Base-by-base conservation (phyloP, 129 eudicot species). In the Gnaphalium uliginosum region DNA sequence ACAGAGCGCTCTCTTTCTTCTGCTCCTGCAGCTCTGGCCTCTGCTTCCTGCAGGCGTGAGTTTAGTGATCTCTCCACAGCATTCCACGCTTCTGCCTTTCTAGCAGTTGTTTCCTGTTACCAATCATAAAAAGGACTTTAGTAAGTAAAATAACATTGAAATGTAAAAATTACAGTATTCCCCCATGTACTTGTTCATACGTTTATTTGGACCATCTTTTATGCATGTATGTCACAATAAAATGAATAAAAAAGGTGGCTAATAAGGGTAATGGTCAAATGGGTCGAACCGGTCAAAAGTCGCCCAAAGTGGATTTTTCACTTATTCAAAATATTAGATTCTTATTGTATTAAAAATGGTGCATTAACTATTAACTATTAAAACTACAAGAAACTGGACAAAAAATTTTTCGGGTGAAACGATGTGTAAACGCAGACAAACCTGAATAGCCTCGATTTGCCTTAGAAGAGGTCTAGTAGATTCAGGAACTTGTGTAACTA, bases 371-470 rank as follows among this genome's bases (percentile, higher is more conserved):
- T 57, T n/a, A n/a, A n/a, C n/a, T n/a, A n/a, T 57, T 46, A 46
- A 46, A 14, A 46, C n/a, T 21, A 57, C 7, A 57, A 57, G 14
- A 7, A 54, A 66, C 53, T 19, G 9, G 51, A 35, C 71, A 66
- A 19, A 11, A 35, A 33, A n/a, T 18, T 57, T 1, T 57, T 21
- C 25, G 11, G 21, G 75, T 15, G 6, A 66, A 76, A 25, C 67
- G 2, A 39, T 37, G 26, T 13, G n/a, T 77, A 68, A 77, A 39
- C 11, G 26, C 32, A 30, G 78, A 17, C 54, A n/a, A 75, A 93
- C 96, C 98, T 94, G 93, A 82, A 94, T 94, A 77, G 96, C 97
- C 80, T 94, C 99, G 19, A 94, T 94, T 77, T 94, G 99, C 82
- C 97, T 87, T 69, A 94, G 59, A 74, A 94, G 96, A 64, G 99